A percentile compares a stretch with the other conserved stretches of the same genome.
Conservation (phyloP, 225 moss, liverwort and hornwort species). For the Takakia lepidozioides region DNA sequence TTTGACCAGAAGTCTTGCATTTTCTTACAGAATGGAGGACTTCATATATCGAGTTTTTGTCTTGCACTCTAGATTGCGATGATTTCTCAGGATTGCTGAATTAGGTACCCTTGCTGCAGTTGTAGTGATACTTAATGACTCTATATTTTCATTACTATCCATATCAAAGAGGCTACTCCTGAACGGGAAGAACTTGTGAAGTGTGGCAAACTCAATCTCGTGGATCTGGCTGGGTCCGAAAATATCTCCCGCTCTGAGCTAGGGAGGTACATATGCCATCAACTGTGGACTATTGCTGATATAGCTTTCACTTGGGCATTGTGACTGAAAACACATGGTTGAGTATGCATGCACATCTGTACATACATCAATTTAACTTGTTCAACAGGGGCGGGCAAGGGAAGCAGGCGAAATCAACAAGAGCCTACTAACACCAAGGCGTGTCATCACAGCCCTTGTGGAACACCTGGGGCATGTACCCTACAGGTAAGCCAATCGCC, state of each 20-base stretch:
- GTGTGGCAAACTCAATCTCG: constrained; percentile 89
- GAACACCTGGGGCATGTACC: constrained; percentile 93
- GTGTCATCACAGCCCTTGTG: constrained; percentile 88
- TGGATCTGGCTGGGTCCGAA: constrained; percentile 94
- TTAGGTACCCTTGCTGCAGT: too few species aligned
- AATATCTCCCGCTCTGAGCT: constrained; percentile 90
- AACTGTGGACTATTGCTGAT: background rate
- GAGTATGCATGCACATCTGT: too few species aligned
- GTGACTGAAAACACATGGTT: background rate
- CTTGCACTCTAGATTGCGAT: too few species aligned
- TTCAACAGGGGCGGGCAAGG: constrained; percentile 79
- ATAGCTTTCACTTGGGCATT: background rate
- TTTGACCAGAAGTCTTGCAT: too few species aligned
- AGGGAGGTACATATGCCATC: constrained; percentile 45
- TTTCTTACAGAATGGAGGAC: constrained; percentile 55
- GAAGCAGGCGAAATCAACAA: constrained; percentile 98
- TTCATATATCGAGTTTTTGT: constrained; percentile 32
- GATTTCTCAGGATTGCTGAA: too few species aligned
- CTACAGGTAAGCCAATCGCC: constrained; percentile 67
- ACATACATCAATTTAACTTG: background rate
- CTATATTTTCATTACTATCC: constrained; percentile 85
- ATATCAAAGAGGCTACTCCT: constrained; percentile 94
- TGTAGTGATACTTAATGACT: too few species aligned
- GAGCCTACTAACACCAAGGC: constrained; percentile 83
- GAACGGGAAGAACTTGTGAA: constrained; percentile 96